A percentile compares a stretch with the other conserved stretches of the same genome.
Evolutionary conservation across 164 flowering plant species (phyloP).

Genomic region (Aristolochia californica): DNA sequence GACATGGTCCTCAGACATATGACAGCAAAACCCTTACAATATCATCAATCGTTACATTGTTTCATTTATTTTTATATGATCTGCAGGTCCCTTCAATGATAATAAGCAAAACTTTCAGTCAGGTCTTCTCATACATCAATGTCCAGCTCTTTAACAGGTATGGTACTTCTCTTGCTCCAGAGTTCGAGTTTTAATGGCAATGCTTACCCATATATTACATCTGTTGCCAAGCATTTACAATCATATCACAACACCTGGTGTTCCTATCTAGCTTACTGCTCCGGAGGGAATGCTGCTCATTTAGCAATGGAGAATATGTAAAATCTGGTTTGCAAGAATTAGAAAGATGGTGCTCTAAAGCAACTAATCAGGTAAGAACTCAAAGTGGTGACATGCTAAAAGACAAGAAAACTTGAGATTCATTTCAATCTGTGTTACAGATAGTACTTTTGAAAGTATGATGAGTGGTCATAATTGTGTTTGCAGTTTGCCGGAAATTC

Average conservation of each 20-base stretch:
- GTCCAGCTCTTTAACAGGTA: slow-evolving; percentile 80
- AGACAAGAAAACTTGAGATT: no score
- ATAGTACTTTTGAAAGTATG: no score
- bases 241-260: neutral
- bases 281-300: slow-evolving; percentile 84
- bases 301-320: slow-evolving; percentile 79
- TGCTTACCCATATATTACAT: neutral
- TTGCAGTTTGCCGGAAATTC: slow-evolving; percentile 53
- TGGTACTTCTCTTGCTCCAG: neutral
- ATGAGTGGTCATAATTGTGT: neutral
- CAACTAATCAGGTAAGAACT: slow-evolving; percentile 40
- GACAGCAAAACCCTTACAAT: no score
- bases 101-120: slow-evolving; percentile 54
- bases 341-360: slow-evolving; percentile 66
- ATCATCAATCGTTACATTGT: no score
- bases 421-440: no score
- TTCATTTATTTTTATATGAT: neutral
- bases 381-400: no score
- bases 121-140: slow-evolving; percentile 71
- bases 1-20: no score
- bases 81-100: slow-evolving; percentile 60
- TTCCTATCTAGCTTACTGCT: slow-evolving; percentile 45
- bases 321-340: slow-evolving; percentile 70
- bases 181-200: neutral
- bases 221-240: neutral